These are phyloP conservation scores for Lachnellula hyalina DNA, from an alignment of 2,329 filamentous ascomycete species.

Conservation along the genomic window DNA sequence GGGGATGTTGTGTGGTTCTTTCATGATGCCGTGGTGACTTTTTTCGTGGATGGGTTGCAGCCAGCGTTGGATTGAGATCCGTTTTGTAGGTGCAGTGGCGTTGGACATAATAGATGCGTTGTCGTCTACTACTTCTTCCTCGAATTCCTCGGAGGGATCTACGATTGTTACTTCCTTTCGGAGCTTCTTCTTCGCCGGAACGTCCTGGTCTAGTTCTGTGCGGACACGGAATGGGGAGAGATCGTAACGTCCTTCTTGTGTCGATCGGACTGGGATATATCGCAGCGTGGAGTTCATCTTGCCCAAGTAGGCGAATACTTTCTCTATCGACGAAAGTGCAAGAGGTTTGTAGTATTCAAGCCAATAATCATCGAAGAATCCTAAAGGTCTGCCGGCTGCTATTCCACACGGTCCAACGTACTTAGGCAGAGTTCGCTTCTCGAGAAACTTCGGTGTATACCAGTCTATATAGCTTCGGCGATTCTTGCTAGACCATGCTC, in stretches of 20 bases:
- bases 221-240: constrained; percentile 84
- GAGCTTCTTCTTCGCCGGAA: constrained; percentile 53
- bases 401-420: constrained; percentile 16
- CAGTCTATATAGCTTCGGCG: constrained; percentile 78
- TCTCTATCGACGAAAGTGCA: constrained; percentile 81
- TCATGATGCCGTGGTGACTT: constrained; percentile 48
- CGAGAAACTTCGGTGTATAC: constrained; percentile 72
- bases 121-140: constrained; percentile 36
- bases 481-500: constrained; percentile 59
- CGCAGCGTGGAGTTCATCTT: constrained; percentile 86
- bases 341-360: constrained; percentile 91
- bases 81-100: constrained; percentile 36
- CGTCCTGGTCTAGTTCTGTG: constrained; percentile 54
- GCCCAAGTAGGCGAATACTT: constrained; percentile 72
- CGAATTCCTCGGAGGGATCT: constrained; percentile 46
- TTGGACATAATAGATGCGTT: constrained; percentile 38
- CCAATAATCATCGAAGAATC: constrained; percentile 90
- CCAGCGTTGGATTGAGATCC: constrained; percentile 57
- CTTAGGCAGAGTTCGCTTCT: constrained; percentile 43
- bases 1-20: constrained; percentile 35
- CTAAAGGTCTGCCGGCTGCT: constrained; percentile 22
- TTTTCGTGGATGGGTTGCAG: constrained; percentile 44
- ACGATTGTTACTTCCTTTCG: constrained; percentile 68
- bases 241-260: constrained; percentile 70
- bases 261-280: constrained; percentile 71